These are phyloP conservation scores for Boletellus emodensis DNA, from an alignment of 768 basidiomycete species.

Conservation along the genomic window DNA sequence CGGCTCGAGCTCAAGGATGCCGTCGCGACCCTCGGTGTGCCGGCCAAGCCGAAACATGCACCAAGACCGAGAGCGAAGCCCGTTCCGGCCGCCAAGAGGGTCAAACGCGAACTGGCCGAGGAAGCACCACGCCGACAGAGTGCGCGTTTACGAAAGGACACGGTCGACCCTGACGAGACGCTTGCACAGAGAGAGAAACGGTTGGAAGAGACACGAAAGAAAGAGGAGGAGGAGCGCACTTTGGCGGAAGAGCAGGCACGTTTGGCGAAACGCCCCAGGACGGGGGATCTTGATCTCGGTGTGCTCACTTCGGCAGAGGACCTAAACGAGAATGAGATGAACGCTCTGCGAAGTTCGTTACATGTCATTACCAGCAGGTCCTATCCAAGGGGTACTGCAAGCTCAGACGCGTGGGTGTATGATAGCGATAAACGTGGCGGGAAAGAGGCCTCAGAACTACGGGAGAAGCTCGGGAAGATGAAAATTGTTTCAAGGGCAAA, in stretches of 20 bases:
- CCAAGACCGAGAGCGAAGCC: conserved; percentile 53
- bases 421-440: conserved; percentile 45
- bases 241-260: conserved; percentile 60
- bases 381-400: conserved; percentile 37
- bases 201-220: conserved; percentile 55
- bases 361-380: conserved; percentile 35
- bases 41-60: conserved; percentile 37
- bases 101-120: conserved; percentile 44
- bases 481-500: conserved; percentile 75
- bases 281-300: conserved; percentile 58
- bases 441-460: conserved; percentile 49
- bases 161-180: conserved; percentile 58
- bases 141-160: conserved; percentile 51
- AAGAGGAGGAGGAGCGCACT: conserved; percentile 59
- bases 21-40: conserved; percentile 43
- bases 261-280: conserved; percentile 64
- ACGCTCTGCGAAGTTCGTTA: conserved; percentile 44
- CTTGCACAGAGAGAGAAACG: conserved; percentile 61
- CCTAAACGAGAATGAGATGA: conserved; percentile 41
- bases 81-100: conserved; percentile 51
- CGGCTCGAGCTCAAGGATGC: conserved; percentile 64
- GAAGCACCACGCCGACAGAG: conserved; percentile 63
- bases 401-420: conserved; percentile 51
- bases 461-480: conserved; percentile 49
- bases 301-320: conserved; percentile 51